Evolutionary conservation across 2,329 filamentous ascomycete species (phyloP).

Genomic region (Beauveria scarabaeidicola): DNA sequence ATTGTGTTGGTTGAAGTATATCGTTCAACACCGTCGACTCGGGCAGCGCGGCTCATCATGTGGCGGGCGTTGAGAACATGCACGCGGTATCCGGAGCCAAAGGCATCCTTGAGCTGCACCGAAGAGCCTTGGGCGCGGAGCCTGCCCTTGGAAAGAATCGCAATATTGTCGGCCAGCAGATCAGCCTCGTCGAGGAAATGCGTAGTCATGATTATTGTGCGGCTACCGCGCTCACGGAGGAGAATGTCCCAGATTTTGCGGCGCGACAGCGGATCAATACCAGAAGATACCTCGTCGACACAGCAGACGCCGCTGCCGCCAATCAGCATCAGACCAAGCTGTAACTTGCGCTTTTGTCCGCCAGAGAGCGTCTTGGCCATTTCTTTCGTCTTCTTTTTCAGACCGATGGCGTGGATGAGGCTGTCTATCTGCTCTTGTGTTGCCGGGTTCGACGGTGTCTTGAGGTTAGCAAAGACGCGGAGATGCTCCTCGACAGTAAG

Average conservation of each 20-base stretch:
- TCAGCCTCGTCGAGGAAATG: slow-evolving; percentile 74
- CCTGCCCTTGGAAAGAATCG: slow-evolving; percentile 58
- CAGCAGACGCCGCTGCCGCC: slow-evolving; percentile 65
- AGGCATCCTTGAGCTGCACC: slow-evolving; percentile 57
- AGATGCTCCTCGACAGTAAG: slow-evolving; percentile 66
- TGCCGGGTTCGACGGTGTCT: slow-evolving; percentile 41
- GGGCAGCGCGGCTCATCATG: slow-evolving; percentile 32
- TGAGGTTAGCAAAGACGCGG: slow-evolving; percentile 59
- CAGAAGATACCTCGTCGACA: slow-evolving; percentile 66
- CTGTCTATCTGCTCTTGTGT: slow-evolving; percentile 32
- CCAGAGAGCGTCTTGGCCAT: slow-evolving; percentile 59
- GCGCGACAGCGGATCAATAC: slow-evolving; percentile 62
- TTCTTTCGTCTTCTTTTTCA: slow-evolving; percentile 54
- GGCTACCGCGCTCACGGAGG: slow-evolving; percentile 53
- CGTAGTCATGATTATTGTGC: slow-evolving; percentile 64
- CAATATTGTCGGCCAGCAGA: slow-evolving; percentile 61
- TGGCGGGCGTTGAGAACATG: slow-evolving; percentile 19
- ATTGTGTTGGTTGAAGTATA: slow-evolving; percentile 56
- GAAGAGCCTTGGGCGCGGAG: slow-evolving; percentile 60
- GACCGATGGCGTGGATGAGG: slow-evolving; percentile 55
- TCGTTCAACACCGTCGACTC: slow-evolving; percentile 44
- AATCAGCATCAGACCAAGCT: slow-evolving; percentile 71
- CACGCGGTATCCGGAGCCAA: slow-evolving; percentile 39
- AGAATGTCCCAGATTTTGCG: slow-evolving; percentile 47
- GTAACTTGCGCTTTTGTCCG: slow-evolving; percentile 68